Base-by-base conservation (phyloP, 768 basidiomycete species). In the Neoboletus magnificus region DNA sequence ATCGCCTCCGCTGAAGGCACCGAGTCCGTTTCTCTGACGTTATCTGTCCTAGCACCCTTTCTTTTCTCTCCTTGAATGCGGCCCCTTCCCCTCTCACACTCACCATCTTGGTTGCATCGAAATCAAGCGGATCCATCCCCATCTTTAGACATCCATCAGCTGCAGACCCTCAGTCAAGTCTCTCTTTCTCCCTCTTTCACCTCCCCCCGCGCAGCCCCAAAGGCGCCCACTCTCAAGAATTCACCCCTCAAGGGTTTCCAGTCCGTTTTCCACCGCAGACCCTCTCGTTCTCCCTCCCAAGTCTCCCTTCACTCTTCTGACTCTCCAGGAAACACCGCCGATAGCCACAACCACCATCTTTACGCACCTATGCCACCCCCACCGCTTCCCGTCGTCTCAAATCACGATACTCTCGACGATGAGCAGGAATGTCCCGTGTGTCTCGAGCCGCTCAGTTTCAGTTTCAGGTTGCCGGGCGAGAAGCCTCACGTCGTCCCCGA, bases 401-500 rank as follows among this genome's bases (percentile, higher is more conserved):
- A 71, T 59, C 81, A 82, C 68, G 82, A 83, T 59, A 50, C 76
- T 42, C 71, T 76, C 16, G 87, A 90, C 23, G 89, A 92, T 52
- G 93, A 95, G 66, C 88, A 89, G 50, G 91, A 89, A 66, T 99
- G 97, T 64, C 96, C 96, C 13, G 93, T 99, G 62, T 99, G 96
- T 73, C 86, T 97, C 62, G 96, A 98, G 66, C 90, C 92, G 2
- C 83, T 99, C 67, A 89, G 87, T 67, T 94, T 93, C 73, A 89
- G 86, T 72, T 97, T 93, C 74, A 82, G 94, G 58, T 75, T 99
- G 15, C 90, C 92, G 0, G 97, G 97, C 10, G 97, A 99, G 77
- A 98, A 95, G 69, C 93, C 96, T 9, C 95, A 98, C 69, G 89
- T 99, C 59, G 89, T 97, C 44, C 96, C 97, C 30, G 92, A 95